Percentiles rank a stretch among this genome's conserved stretches.
These are phyloP conservation scores for Suhomyces anneliseae DNA, from an alignment of 1,139 yeast genomes.

Conservation along the genomic window DNA sequence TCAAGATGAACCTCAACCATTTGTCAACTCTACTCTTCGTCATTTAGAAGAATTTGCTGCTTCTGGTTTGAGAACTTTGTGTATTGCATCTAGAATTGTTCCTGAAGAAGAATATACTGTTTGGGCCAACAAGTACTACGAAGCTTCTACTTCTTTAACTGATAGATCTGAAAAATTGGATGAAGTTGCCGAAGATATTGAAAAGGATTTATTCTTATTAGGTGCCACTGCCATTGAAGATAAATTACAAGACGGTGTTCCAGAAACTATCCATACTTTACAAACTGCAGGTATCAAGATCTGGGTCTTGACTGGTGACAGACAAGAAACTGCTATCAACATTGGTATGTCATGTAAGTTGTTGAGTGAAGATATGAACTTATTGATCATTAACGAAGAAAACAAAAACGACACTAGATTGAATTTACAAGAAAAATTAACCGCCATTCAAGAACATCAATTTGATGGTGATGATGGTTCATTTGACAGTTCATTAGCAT, in stretches of 20 bases:
- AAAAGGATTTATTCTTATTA: slow-evolving; percentile 69
- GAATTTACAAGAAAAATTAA: slow-evolving; percentile 72
- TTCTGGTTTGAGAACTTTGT: slow-evolving; percentile 91
- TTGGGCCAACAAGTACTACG: slow-evolving; percentile 66
- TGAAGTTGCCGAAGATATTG: slow-evolving; percentile 70
- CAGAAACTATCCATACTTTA: slow-evolving; percentile 91
- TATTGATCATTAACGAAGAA: slow-evolving; percentile 86
- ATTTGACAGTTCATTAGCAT: slow-evolving; percentile 73
- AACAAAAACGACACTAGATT: slow-evolving; percentile 68
- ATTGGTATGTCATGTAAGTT: slow-evolving; percentile 98
- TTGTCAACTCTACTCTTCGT: slow-evolving; percentile 75
- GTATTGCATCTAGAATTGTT: slow-evolving; percentile 84
- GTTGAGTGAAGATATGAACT: slow-evolving; percentile 92
- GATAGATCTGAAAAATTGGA: slow-evolving; percentile 77
- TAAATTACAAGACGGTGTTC: slow-evolving; percentile 96
- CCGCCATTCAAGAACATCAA: slow-evolving; percentile 71
- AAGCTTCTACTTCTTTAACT: slow-evolving; percentile 79
- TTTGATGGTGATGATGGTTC: slow-evolving; percentile 56
- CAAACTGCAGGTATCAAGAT: slow-evolving; percentile 96
- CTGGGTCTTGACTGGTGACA: slow-evolving; percentile 98
- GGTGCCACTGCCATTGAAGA: slow-evolving; percentile 99
- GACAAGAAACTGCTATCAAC: slow-evolving; percentile 98
- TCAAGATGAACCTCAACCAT: slow-evolving; percentile 65
- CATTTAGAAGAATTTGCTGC: slow-evolving; percentile 97
- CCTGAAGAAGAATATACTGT: slow-evolving; percentile 72